These are phyloP conservation scores for Mycena vitilis DNA, from an alignment of 768 basidiomycete species.

Conservation along the genomic window DNA sequence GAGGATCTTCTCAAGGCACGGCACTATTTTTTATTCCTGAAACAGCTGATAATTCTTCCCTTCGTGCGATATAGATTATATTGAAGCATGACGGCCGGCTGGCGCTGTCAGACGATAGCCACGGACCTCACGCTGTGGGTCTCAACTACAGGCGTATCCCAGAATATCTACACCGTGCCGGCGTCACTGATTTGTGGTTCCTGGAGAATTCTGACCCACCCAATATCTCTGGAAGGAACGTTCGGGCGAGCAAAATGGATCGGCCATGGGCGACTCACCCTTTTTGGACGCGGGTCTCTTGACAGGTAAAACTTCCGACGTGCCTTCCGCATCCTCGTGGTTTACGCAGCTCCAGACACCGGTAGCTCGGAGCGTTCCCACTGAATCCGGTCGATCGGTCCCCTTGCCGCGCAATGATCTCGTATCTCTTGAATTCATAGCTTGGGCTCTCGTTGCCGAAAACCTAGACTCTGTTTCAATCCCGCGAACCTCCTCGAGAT, in stretches of 20 bases:
- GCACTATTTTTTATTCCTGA: slow-evolving; percentile 25
- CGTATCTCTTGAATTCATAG: not conserved
- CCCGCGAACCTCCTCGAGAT: slow-evolving; percentile 9
- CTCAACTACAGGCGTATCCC: slow-evolving; percentile 80
- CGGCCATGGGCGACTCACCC: slow-evolving; percentile 68
- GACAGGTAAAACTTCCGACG: slow-evolving; percentile 15
- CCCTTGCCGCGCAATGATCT: slow-evolving; percentile 8
- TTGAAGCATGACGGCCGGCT: slow-evolving; percentile 76
- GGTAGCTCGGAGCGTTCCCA: not conserved
- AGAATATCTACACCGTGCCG: slow-evolving; percentile 72
- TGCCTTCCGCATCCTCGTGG: slow-evolving; percentile 8
- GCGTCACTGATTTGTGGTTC: slow-evolving; percentile 75
- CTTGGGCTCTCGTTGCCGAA: not conserved
- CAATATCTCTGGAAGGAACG: slow-evolving; percentile 61
- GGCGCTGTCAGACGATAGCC: slow-evolving; percentile 95
- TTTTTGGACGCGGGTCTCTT: slow-evolving; percentile 62
- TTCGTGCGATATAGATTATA: slow-evolving; percentile 66
- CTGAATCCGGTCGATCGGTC: slow-evolving; percentile 20
- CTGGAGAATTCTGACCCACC: slow-evolving; percentile 53
- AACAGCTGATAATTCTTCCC: slow-evolving; percentile 8
- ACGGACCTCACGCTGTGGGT: slow-evolving; percentile 89
- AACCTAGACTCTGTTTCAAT: not conserved
- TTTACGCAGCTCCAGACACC: not conserved
- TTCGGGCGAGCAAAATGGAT: slow-evolving; percentile 56
- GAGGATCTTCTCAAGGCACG: slow-evolving; percentile 78